Conservation (phyloP, 78 protist genomes). For the Capsaspora owczarzaki region DNA sequence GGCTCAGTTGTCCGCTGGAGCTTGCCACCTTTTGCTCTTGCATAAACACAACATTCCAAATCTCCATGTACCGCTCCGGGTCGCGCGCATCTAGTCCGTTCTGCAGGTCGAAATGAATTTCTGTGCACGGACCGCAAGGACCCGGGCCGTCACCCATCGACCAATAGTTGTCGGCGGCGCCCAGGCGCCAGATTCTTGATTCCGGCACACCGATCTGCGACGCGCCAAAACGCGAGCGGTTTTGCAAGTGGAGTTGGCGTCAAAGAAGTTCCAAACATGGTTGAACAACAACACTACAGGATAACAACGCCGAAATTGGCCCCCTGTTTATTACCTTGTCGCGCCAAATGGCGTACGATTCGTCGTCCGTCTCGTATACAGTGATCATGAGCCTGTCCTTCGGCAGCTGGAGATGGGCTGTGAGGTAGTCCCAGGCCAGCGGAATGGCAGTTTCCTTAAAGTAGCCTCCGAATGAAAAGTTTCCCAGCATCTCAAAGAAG, state of each 20-base stretch:
- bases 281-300: too few relatives aligned
- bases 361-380: constrained; percentile 51
- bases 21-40: background rate
- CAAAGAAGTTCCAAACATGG: too few relatives aligned
- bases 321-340: too few relatives aligned
- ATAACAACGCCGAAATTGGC: too few relatives aligned
- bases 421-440: constrained; percentile 58
- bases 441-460: constrained; percentile 36
- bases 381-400: constrained; percentile 26
- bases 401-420: constrained; percentile 33
- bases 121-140: constrained; percentile 79
- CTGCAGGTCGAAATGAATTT: constrained; percentile 48
- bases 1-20: too few relatives aligned
- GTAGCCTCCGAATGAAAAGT: constrained; percentile 56
- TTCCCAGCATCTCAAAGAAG: constrained; percentile 73
- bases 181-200: constrained; percentile 18
- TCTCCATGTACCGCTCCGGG: constrained; percentile 49
- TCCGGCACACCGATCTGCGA: constrained; percentile 20
- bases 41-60: constrained; percentile 78
- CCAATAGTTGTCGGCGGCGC: constrained; percentile 57
- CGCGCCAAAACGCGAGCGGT: too few relatives aligned
- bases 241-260: too few relatives aligned
- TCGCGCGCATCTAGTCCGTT: constrained; percentile 14
- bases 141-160: constrained; percentile 59
- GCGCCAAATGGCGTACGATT: constrained; percentile 38